These are phyloP conservation scores for Metschnikowia orientalis DNA, from an alignment of 805 yeast species.

Conservation along the genomic window DNA sequence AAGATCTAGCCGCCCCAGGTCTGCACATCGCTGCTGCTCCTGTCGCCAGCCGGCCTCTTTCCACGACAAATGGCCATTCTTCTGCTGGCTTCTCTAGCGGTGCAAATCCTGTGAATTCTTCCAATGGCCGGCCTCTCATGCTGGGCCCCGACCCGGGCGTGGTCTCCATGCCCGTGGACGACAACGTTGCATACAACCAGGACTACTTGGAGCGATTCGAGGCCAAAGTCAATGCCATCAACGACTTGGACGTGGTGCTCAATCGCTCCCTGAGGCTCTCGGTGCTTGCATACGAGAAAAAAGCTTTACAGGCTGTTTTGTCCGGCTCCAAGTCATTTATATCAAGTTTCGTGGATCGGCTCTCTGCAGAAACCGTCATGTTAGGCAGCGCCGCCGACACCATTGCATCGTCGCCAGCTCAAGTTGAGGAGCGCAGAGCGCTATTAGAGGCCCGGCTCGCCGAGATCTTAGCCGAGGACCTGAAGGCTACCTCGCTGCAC, in stretches of 20 bases:
- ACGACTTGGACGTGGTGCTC: slow-evolving; percentile 14
- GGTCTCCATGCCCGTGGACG: too few species aligned
- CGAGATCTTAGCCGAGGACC: slow-evolving; percentile 8
- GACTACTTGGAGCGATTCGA: slow-evolving; percentile 14
- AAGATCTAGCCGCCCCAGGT: too few species aligned
- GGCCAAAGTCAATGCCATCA: slow-evolving; percentile 11
- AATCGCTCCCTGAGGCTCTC: slow-evolving; percentile 15
- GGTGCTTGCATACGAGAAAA: slow-evolving; percentile 18
- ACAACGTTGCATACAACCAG: slow-evolving; percentile 6
- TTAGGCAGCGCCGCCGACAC: slow-evolving; percentile 8
- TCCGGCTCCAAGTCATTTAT: slow-evolving; percentile 22
- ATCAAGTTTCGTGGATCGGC: slow-evolving; percentile 32
- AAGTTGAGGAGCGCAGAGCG: slow-evolving; percentile 4
- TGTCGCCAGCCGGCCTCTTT: too few species aligned
- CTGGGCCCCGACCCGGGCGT: too few species aligned
- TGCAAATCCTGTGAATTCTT: too few species aligned
- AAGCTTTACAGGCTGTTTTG: slow-evolving; percentile 11
- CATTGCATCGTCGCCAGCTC: slow-evolving; percentile 6
- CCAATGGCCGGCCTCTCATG: too few species aligned
- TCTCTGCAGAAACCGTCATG: slow-evolving; percentile 33
- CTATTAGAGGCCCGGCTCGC: slow-evolving; percentile 6
- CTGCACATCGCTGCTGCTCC: too few species aligned
- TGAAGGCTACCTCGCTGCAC: slow-evolving; percentile 1
- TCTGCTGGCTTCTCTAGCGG: too few species aligned
- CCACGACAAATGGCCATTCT: too few species aligned